phyloP scores from a whole-genome alignment of 1,284 basidiomycete genomes.

The Leccinum pachyderme region DNA sequence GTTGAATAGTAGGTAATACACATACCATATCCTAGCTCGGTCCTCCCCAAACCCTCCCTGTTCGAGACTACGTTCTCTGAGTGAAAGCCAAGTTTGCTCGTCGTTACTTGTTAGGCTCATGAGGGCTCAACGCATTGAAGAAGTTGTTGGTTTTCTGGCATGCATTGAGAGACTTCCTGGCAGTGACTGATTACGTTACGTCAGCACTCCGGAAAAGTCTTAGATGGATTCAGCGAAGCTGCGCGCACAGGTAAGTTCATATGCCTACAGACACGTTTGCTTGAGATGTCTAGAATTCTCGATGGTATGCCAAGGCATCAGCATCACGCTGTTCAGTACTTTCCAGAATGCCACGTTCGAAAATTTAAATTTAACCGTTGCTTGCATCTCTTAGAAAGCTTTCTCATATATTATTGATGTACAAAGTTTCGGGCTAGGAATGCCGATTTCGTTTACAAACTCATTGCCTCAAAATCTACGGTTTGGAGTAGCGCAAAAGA shows the following conservation, averaged over 20 bases:
- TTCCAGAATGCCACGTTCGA: background rate
- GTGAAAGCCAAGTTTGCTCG: constrained; percentile 46
- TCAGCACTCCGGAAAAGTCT: constrained; percentile 17
- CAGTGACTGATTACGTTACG: constrained; percentile 13
- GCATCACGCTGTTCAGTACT: no score
- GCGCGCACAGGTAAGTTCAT: background rate
- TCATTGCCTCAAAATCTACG: background rate
- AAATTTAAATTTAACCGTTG: no score
- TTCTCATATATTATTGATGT: background rate
- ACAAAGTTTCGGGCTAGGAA: background rate
- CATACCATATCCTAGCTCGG: constrained; percentile 59
- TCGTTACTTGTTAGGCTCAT: constrained; percentile 28
- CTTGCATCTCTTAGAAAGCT: no score
- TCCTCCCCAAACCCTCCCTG: constrained; percentile 63
- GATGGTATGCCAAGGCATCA: background rate
- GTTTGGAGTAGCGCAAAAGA: background rate
- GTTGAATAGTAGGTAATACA: constrained; percentile 4
- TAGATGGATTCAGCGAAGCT: background rate
- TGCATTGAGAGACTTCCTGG: background rate
- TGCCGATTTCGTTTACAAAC: background rate
- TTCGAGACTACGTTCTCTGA: constrained; percentile 49
- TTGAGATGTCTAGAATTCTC: background rate
- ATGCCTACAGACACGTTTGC: background rate
- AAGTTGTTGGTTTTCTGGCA: constrained; percentile 1
- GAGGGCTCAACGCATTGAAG: constrained; percentile 12